Percentiles rank a stretch among this genome's conserved stretches.
Conservation (phyloP, 495 filamentous ascomycete genomes). For the Arthonia radiata region DNA sequence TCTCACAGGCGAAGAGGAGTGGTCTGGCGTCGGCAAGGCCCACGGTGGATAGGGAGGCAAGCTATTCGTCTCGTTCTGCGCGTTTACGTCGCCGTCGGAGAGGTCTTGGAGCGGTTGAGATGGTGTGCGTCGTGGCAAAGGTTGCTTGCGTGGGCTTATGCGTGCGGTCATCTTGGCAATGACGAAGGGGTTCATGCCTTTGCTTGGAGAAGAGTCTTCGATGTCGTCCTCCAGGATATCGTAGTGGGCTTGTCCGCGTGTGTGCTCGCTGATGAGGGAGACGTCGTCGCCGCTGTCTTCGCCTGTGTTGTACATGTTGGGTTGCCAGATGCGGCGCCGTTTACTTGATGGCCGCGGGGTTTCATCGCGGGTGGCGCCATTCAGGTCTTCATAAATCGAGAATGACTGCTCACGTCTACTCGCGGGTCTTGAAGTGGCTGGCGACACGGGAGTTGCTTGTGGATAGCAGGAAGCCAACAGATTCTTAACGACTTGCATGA, state of each 20-base stretch:
- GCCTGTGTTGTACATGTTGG: constrained; percentile 3
- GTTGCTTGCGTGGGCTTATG: constrained; percentile 4
- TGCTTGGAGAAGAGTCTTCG: constrained; percentile 1
- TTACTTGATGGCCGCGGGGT: constrained; percentile 5
- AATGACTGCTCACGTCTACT: constrained; percentile 6
- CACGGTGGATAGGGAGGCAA: constrained; percentile 7
- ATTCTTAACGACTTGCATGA: constrained; percentile 27
- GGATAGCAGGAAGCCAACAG: constrained; percentile 31
- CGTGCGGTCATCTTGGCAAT: constrained; percentile 32
- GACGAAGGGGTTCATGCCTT: constrained; percentile 31
- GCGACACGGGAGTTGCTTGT: neutral
- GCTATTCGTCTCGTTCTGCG: neutral
- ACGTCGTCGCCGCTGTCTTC: constrained; percentile 2
- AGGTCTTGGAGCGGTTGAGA: constrained; percentile 1
- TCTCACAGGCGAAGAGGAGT: constrained; percentile 1
- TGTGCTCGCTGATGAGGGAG: neutral
- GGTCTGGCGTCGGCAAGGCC: constrained; percentile 1
- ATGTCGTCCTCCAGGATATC: constrained; percentile 3
- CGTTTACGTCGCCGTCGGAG: neutral
- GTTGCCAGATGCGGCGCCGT: constrained; percentile 1
- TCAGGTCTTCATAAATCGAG: constrained; percentile 9
- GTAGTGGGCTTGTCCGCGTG: neutral
- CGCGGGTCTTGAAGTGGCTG: neutral
- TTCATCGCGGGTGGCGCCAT: constrained; percentile 5
- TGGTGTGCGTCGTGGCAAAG: constrained; percentile 1